Evolutionary conservation across 108 stramenopile species (phyloP), one percentile per base, ranked within the genome.

Genomic region (Chaetoceros muelleri): DNA sequence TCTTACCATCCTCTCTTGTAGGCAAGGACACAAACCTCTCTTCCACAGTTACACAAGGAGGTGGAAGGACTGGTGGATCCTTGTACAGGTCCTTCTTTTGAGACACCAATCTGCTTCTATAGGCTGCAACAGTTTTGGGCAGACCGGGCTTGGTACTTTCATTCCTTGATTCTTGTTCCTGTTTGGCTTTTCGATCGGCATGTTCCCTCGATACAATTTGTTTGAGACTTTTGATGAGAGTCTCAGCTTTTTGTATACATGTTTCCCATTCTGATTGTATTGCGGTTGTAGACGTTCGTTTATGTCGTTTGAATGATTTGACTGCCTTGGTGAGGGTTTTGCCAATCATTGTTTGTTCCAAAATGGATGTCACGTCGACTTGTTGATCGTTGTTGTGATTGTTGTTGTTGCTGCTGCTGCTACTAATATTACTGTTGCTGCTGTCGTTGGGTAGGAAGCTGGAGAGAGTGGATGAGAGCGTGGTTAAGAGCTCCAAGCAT

Each of bases 31-130:
- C 76, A 2, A 20, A 46, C 5, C 60, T 56, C 3, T 50, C 7
- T 49, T 81, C 74, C 26, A 91, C 57, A 1, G 24, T 46, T 18
- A 85, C 49, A 18, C 44, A 30, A 3, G 50, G 13, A 18, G 90
- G 90, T n/a, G 90, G 90, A 19, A 81, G 27, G 0, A 54, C 77
- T 0, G 90, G 90, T 18, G 90, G 90, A 69, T 91, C 69, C 55
- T 91, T 91, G 79, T 85, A 91, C 26, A 91, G 54, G 30, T 91
- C 84, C 48, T 87, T 87, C 52, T 75, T 79, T 61, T 91, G 80
- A 10, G 46, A 28, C 0, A 63, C 54, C 18, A 91, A 55, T n/a
- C 85, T 67, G 3, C 55, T 40, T 44, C 57, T 52, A 53, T 87
- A 91, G 31, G 46, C 78, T 1, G 72, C 19, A 2, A 64, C 57